These are phyloP conservation scores for Venturia pyrina DNA, from an alignment of 2,329 filamentous ascomycete genomes.

Conservation along the genomic window DNA sequence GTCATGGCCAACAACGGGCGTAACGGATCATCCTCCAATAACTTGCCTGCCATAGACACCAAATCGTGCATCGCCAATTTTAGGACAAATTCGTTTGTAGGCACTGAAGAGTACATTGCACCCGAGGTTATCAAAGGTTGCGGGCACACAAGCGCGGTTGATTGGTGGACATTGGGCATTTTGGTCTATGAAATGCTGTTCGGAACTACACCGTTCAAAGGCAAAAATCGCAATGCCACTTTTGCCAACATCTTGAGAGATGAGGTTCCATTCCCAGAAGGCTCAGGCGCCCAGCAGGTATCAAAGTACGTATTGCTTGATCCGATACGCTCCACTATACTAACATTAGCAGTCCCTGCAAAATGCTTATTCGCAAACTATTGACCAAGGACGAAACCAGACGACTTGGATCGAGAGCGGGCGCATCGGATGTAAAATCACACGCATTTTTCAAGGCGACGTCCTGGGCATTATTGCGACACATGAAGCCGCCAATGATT, in stretches of 20 bases:
- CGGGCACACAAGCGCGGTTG: conserved; percentile 94
- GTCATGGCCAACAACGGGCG: conserved; percentile 64
- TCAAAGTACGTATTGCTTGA: conserved; percentile 64
- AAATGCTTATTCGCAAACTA: conserved; percentile 89
- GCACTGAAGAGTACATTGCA: conserved; percentile 97
- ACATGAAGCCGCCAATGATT: conserved; percentile 96
- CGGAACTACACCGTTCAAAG: conserved; percentile 97
- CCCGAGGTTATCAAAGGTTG: conserved; percentile 98
- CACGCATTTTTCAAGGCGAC: conserved; percentile 95
- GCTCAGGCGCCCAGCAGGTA: conserved; percentile 70
- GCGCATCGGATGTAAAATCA: conserved; percentile 90
- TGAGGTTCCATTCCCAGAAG: conserved; percentile 92
- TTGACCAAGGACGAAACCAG: conserved; percentile 97
- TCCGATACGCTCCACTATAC: background rate
- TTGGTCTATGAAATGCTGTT: conserved; percentile 98
- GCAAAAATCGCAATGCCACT: conserved; percentile 95
- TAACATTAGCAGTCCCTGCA: conserved; percentile 65
- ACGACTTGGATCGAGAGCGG: conserved; percentile 83
- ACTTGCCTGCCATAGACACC: conserved; percentile 92
- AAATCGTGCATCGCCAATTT: conserved; percentile 98
- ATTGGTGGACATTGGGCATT: conserved; percentile 98
- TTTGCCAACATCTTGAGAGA: conserved; percentile 96
- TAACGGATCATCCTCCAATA: conserved; percentile 75
- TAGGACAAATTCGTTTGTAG: conserved; percentile 95
- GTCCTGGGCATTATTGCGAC: conserved; percentile 91